Evolutionary conservation across 176 grass and related monocot genomes (phyloP).

Genomic region (Musa schizocarpa): DNA sequence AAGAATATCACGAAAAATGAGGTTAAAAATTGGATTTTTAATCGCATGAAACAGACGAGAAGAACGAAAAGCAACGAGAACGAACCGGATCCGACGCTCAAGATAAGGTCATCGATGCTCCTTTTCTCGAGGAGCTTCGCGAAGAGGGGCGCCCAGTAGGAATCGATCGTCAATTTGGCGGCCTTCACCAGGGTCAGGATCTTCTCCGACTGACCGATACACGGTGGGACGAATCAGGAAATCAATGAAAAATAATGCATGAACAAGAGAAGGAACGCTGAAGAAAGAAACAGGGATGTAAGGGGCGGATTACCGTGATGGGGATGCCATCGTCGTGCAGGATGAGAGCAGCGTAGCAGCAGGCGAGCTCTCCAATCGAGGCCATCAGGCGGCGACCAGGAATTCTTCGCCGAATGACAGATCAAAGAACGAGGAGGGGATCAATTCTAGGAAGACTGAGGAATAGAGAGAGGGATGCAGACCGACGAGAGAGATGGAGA

Average conservation of each 20-base stretch:
- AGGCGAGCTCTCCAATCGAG: not conserved
- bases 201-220: conserved; percentile 43
- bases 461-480: no score
- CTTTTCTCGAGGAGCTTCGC: conserved; percentile 63
- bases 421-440: no score
- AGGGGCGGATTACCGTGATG: not conserved
- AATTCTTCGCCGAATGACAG: not conserved
- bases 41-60: no score
- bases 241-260: no score
- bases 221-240: no score
- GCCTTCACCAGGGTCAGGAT: conserved; percentile 58
- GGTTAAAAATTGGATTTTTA: no score
- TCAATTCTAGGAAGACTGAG: no score
- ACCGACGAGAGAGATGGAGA: no score
- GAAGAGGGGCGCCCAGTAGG: conserved; percentile 78
- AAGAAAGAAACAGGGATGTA: not conserved
- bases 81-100: conserved; percentile 71
- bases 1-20: no score
- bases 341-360: not conserved
- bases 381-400: not conserved
- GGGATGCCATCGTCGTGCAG: not conserved
- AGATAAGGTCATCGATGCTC: conserved; percentile 64
- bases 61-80: not conserved
- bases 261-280: not conserved
- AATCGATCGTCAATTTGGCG: conserved; percentile 61